Base-by-base conservation (phyloP, 2,329 filamentous ascomycete genomes). In the Fusarium sambucinum region DNA sequence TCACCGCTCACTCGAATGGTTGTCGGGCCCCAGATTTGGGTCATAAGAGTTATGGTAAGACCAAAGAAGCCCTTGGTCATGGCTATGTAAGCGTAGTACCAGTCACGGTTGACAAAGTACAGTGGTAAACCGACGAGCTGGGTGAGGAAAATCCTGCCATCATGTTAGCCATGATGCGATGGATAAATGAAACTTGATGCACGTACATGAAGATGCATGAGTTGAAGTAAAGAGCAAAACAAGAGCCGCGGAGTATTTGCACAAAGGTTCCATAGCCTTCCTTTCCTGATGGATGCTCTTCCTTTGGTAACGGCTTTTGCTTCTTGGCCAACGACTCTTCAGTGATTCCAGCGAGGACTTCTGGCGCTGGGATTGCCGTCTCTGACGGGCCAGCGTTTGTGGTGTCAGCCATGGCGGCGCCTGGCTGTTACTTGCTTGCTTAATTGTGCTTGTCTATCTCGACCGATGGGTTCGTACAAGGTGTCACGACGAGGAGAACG, bases 61-160 rank as follows among this genome's bases (percentile, higher is more conserved):
- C 91, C 92, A 77, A 96, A 96, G 3, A 88, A 92, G 75, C 92
- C 88, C 79, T 97, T 97, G 13, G 93, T 96, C 77, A 93, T 86
- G 40, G 92, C 89, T 88, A 97, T 96, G 80, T 93, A 96, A 66
- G 90, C 87, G 79, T 96, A 92, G 82, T 93, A 97, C 75, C 92
- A 87, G 45, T 93, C 89, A 59, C 88, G 88, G 76, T 93, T 91
- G 74, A 93, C 82, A 64, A 89, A 85, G 76, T 96, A 96, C 47
- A 97, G 80, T 3, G 92, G 92, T 1, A 87, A 80, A 33, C 93
- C 93, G 59, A 96, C 81, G 66, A 94, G 84, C 75, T 97, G 93
- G 9, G 92, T 93, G 19, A 87, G 77, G 71, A 87, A 86, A 73
- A 92, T 88, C 17, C 89, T 91, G 50, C 46, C 10, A 37, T 16